Percentiles rank a stretch among this genome's conserved stretches.
phyloP scores from a whole-genome alignment of 176 grass and related monocot species.

The Cenchrus purpureus region DNA sequence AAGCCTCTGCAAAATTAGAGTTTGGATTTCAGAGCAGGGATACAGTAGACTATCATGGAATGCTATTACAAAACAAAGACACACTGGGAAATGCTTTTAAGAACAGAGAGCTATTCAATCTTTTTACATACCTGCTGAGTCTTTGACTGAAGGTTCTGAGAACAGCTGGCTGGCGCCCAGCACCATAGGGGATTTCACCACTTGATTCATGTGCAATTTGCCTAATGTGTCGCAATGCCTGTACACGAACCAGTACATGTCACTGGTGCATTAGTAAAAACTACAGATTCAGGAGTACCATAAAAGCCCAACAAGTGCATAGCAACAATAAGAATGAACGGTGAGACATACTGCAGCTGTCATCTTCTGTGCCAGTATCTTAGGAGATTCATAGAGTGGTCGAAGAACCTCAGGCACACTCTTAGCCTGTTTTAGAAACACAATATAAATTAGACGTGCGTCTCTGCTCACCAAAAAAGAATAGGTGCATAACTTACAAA shows the following conservation, averaged over 20 bases:
- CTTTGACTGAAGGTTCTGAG: conserved; percentile 84
- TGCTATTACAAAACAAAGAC: conserved; percentile 10
- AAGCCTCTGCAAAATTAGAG: conserved; percentile 78
- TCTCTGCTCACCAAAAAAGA: not conserved
- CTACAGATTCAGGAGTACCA: not conserved
- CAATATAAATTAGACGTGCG: not conserved
- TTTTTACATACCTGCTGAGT: conserved; percentile 74
- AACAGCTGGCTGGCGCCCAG: conserved; percentile 82
- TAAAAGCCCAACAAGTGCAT: not conserved
- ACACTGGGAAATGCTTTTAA: conserved; percentile 19
- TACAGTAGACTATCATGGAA: conserved; percentile 10
- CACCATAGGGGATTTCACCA: conserved; percentile 79
- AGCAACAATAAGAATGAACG: conserved; percentile 12
- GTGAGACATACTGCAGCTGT: conserved; percentile 77
- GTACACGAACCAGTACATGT: conserved; percentile 33
- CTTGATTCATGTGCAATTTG: conserved; percentile 87
- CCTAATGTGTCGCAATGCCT: conserved; percentile 87
- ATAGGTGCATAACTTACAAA: not conserved
- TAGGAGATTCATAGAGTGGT: conserved; percentile 90
- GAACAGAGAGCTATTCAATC: not conserved
- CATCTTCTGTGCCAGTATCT: conserved; percentile 91
- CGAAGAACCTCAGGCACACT: conserved; percentile 92
- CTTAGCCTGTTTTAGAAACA: conserved; percentile 59
- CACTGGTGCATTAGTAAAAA: not conserved
- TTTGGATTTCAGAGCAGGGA: not conserved